Base-by-base conservation (phyloP, 2,329 filamentous ascomycete species). In the Pleoardoris graminearum region DNA sequence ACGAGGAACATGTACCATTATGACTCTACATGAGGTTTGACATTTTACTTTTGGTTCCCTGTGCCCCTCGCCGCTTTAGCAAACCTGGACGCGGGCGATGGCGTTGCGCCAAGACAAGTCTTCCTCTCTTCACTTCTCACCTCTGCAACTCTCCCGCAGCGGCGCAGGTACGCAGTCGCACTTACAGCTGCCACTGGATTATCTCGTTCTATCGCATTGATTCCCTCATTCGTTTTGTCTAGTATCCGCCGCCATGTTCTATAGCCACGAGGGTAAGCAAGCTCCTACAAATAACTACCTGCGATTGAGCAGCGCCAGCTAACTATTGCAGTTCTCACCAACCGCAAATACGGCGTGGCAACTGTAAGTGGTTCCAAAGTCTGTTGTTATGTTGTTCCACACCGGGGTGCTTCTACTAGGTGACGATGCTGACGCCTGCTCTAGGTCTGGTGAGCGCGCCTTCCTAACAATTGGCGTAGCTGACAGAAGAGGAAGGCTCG, bases 281-380 rank as follows among this genome's bases (percentile, higher is more conserved):
- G 12, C 37, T 29, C 2, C 12, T 30, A 49, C 52, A 38, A 38
- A 36, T 30, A 33, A 32, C 25, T 48, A 16, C 7, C 33, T 47
- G 8, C 21, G 27, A 19, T 25, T 17, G 17, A 59, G 23, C 59
- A 41, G 17, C 43, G 7, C 6, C 14, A n/a, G 48, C 67, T 74
- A 27, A 74, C 57, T 3, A 30, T 50, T 19, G 27, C 45, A 86
- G 84, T 99, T 54, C 84, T 99, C 50, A 94, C 87, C 3, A 93
- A 84, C 57, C 86, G 86, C 68, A 88, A 94, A 71, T 89, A 97
- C 82, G 94, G 94, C 50, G 89, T 99, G 51, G 89, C 93, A 12
- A 99, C 93, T 2, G 87, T 99, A 54, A 94, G 93, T 96, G 80
- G 66, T 83, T 67, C 21, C 11, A 1, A 11, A 33, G 27, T 10